Percentiles rank a stretch among this genome's conserved stretches.
Evolutionary conservation across 2,329 filamentous ascomycete species (phyloP).

Genomic region (Dothideomycetes sp.): DNA sequence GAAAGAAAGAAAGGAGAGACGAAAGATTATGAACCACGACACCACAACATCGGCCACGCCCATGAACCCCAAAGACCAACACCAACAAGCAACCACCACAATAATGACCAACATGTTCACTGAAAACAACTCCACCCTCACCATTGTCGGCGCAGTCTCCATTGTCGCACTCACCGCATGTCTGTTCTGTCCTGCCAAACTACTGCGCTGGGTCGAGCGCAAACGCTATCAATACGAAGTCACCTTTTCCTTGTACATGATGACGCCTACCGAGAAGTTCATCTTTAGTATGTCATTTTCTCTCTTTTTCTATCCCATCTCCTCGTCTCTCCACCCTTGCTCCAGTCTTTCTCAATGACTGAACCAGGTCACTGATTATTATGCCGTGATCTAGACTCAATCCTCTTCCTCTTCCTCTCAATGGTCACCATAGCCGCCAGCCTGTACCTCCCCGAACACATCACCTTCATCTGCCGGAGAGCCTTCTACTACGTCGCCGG

Average conservation of each 20-base stretch:
- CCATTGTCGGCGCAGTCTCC: slow-evolving; percentile 58
- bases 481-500: slow-evolving; percentile 93
- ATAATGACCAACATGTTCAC: slow-evolving; percentile 4
- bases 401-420: slow-evolving; percentile 80
- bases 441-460: slow-evolving; percentile 88
- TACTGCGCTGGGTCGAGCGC: slow-evolving; percentile 78
- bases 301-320: neutral
- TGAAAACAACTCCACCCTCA: slow-evolving; percentile 35
- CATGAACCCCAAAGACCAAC: neutral
- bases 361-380: too few species aligned
- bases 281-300: slow-evolving; percentile 67
- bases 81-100: neutral
- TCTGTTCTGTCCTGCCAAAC: slow-evolving; percentile 36
- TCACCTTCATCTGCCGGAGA: slow-evolving; percentile 69
- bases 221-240: slow-evolving; percentile 99
- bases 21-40: neutral
- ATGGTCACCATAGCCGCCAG: slow-evolving; percentile 78
- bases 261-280: slow-evolving; percentile 91
- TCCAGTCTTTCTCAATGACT: neutral
- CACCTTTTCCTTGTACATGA: slow-evolving; percentile 93
- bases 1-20: too few species aligned
- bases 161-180: slow-evolving; percentile 23
- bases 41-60: neutral
- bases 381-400: too few species aligned
- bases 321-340: neutral